A percentile compares a stretch with the other conserved stretches of the same genome.
Conservation (phyloP, 768 basidiomycete genomes). For the Cystobasidiopsis lactophilus region DNA sequence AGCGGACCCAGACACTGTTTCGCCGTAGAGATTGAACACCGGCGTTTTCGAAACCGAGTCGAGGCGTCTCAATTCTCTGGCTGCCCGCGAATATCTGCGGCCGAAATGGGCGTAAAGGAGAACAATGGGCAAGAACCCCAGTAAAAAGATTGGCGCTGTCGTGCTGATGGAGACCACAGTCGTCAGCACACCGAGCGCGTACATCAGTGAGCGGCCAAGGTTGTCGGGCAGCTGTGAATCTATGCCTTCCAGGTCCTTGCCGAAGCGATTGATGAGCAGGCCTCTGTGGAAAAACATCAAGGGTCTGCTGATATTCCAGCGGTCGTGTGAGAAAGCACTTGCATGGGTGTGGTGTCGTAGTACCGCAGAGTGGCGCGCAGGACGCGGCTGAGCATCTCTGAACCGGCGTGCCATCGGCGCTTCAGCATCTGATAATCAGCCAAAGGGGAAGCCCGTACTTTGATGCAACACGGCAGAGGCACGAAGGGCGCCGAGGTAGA, state of each 20-base stretch:
- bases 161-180: slow-evolving; percentile 16
- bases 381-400: slow-evolving; percentile 13
- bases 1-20: slow-evolving; percentile 21
- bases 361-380: slow-evolving; percentile 18
- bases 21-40: slow-evolving; percentile 20
- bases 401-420: too few species aligned
- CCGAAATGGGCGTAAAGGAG: slow-evolving; percentile 11
- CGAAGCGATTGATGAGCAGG: slow-evolving; percentile 11
- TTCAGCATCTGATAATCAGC: background rate
- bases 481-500: slow-evolving; percentile 16
- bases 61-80: slow-evolving; percentile 27
- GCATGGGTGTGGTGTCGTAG: slow-evolving; percentile 19
- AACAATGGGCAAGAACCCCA: slow-evolving; percentile 15
- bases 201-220: slow-evolving; percentile 11
- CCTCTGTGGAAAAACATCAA: too few species aligned
- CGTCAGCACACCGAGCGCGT: slow-evolving; percentile 16
- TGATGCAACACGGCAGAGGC: slow-evolving; percentile 12
- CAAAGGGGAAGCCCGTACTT: background rate
- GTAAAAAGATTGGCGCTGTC: slow-evolving; percentile 16
- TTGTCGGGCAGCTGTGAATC: slow-evolving; percentile 18
- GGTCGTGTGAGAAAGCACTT: too few species aligned
- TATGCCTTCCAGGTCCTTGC: slow-evolving; percentile 17
- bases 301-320: too few species aligned
- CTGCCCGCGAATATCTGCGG: slow-evolving; percentile 22
- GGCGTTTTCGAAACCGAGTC: slow-evolving; percentile 25